phyloP scores from a whole-genome alignment of 306 rosid genomes.

The Dryas octopetala region DNA sequence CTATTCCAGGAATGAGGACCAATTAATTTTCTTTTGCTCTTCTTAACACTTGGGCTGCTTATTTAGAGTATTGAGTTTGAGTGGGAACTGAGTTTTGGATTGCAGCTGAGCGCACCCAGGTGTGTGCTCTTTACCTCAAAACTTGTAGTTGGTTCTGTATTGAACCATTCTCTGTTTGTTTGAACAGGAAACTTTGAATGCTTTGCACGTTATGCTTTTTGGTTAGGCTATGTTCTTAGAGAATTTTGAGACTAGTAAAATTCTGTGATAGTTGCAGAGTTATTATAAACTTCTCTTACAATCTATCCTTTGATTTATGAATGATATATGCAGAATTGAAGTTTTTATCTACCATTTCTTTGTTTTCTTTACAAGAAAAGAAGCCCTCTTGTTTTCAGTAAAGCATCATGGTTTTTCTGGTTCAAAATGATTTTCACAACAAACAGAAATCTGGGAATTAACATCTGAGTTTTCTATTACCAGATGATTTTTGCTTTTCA shows the following conservation, averaged over 20 bases:
- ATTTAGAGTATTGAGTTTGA: neutral
- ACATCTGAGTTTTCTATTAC: neutral
- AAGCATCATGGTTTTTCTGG: no score
- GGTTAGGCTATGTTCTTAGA: no score
- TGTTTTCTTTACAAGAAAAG: neutral
- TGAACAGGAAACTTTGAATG: neutral
- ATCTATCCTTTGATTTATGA: neutral
- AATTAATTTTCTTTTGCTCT: neutral
- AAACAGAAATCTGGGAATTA: neutral
- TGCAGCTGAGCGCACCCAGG: slow-evolving; percentile 12
- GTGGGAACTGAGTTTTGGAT: slow-evolving; percentile 10
- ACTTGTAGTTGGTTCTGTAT: neutral
- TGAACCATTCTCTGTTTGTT: neutral
- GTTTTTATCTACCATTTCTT: neutral
- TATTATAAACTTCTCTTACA: no score
- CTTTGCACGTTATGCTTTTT: neutral
- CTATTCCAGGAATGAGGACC: neutral
- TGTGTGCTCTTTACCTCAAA: neutral
- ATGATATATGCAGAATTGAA: neutral
- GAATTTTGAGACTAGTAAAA: no score
- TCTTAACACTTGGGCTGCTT: neutral
- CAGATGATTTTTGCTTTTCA: neutral
- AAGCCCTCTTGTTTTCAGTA: neutral
- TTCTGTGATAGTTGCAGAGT: no score
- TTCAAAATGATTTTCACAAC: no score